phyloP scores from a whole-genome alignment of 345 rosid species.

The Salix koriyanagi region DNA sequence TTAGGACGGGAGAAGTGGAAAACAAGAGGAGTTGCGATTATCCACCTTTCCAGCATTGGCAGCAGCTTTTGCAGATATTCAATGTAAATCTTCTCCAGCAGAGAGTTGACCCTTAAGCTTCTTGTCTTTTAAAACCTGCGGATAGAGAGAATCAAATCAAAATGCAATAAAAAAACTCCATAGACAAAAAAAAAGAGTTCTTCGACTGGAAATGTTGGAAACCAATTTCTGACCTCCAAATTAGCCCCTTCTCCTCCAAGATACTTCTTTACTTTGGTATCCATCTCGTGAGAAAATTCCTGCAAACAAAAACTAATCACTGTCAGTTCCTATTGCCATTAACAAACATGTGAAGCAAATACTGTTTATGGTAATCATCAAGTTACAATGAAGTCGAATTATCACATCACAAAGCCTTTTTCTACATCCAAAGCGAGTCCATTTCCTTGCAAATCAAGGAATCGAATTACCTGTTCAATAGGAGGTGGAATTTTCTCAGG shows the following conservation, averaged over 20 bases:
- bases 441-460: neutral
- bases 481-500: constrained; percentile 33
- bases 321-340: neutral
- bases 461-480: constrained; percentile 34
- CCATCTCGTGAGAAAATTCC: constrained; percentile 54
- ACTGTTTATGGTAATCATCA: neutral
- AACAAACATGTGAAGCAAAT: neutral
- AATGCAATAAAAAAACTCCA: neutral
- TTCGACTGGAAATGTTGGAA: neutral
- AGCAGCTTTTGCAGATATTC: constrained; percentile 68
- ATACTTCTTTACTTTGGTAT: constrained; percentile 52
- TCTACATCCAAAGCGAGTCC: neutral
- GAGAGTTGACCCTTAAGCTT: constrained; percentile 69
- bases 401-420: neutral
- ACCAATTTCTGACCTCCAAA: constrained; percentile 47
- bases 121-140: constrained; percentile 56
- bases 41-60: constrained; percentile 79
- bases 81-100: constrained; percentile 58
- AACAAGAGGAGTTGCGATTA: neutral
- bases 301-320: constrained; percentile 20
- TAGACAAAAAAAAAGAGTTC: neutral
- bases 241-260: constrained; percentile 70
- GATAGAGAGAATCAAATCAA: neutral
- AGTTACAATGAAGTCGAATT: neutral
- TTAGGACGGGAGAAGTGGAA: neutral